Base-by-base conservation (phyloP, 352 stramenopile genomes). In the Globisporangium sylvaticum region DNA sequence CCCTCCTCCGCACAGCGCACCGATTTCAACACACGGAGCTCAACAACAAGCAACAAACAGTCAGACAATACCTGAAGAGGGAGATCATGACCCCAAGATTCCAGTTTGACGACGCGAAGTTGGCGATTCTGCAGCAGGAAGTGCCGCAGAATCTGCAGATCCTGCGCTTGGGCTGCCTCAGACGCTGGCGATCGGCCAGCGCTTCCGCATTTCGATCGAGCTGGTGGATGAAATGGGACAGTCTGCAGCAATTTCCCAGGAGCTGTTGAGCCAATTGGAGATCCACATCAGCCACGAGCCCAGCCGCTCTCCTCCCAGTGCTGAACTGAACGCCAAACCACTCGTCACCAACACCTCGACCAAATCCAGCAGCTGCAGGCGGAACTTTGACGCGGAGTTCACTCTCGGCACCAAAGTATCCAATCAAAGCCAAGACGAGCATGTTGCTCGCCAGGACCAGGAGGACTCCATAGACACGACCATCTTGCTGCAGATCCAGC, bases 161-260 rank as follows among this genome's bases (percentile, higher is more conserved):
- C 27, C 57, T 85, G 15, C 72, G 81, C 0, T 87, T 58, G 76
- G 72, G 1, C 55, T 78, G 10, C 78, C 78, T 1, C 52, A 29
- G n/a, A 18, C 7, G 14, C 59, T 88, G 0, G 4, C n/a, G 20
- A 2, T 71, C 22, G 73, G 62, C 32, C 52, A 76, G 39, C 56
- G 44, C 24, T 81, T 90, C 60, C 69, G 69, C 9, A 20, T 87
- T 12, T 65, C 69, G 9, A 58, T 88, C 18, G 81, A 88, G 25
- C 29, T 88, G 0, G 78, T 88, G 15, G 71, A 90, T 58, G 81
- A 90, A 67, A 87, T 85, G 79, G 79, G 79, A 12, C 76, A 84
- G 61, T 54, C 72, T 0, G 57, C 68, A 18, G 5, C 53, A 18
- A 32, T 20, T 2, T 12, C 5, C 0, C 4, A 53, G 5, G 1